phyloP scores from a whole-genome alignment of 495 filamentous ascomycete genomes.

The Ascobolus immersus region DNA sequence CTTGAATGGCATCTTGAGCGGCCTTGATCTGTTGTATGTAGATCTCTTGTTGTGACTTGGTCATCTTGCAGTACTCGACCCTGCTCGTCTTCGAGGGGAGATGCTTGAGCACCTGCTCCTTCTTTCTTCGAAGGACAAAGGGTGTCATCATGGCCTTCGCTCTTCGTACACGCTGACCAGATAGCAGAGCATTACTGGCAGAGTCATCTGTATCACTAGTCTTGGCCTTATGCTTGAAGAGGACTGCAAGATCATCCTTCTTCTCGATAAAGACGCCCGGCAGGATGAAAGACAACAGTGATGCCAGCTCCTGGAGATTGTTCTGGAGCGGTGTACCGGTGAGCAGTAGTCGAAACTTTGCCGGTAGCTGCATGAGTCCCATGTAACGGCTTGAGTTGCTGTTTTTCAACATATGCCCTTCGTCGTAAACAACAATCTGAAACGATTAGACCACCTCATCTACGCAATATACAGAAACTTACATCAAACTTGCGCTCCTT shows the following conservation, averaged over 20 bases:
- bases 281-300: slow-evolving; percentile 74
- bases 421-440: slow-evolving; percentile 61
- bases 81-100: slow-evolving; percentile 56
- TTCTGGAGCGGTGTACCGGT: slow-evolving; percentile 93
- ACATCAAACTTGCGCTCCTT: slow-evolving; percentile 31
- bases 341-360: slow-evolving; percentile 56
- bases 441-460: slow-evolving; percentile 5
- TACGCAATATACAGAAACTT: slow-evolving; percentile 4
- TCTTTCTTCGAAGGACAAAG: slow-evolving; percentile 79
- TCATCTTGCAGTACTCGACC: slow-evolving; percentile 58
- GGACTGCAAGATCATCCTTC: slow-evolving; percentile 44
- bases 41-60: slow-evolving; percentile 36
- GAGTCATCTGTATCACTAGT: slow-evolving; percentile 42
- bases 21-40: slow-evolving; percentile 37
- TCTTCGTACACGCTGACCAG: slow-evolving; percentile 55
- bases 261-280: slow-evolving; percentile 52
- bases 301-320: slow-evolving; percentile 73
- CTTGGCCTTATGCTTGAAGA: slow-evolving; percentile 81
- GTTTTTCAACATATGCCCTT: slow-evolving; percentile 81
- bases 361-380: slow-evolving; percentile 48
- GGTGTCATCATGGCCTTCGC: slow-evolving; percentile 84
- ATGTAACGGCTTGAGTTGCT: slow-evolving; percentile 54
- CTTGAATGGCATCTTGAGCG: slow-evolving; percentile 28
- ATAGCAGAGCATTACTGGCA: slow-evolving; percentile 46
- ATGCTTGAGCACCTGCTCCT: slow-evolving; percentile 75